phyloP scores from a whole-genome alignment of 495 filamentous ascomycete species.

The Trichoderma erinaceum region DNA sequence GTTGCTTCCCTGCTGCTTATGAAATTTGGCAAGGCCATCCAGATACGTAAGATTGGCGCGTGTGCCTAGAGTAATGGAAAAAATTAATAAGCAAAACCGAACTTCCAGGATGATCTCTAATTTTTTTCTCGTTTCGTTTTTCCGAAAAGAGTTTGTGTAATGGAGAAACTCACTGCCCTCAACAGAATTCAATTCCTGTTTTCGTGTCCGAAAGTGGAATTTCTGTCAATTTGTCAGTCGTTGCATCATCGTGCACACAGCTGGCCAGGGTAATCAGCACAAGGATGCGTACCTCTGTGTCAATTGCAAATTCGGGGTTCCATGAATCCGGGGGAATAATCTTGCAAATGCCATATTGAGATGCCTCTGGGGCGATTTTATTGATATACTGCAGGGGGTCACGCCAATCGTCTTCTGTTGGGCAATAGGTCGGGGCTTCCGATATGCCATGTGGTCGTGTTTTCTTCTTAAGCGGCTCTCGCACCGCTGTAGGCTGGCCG shows the following conservation, averaged over 20 bases:
- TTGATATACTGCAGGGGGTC: constrained; percentile 89
- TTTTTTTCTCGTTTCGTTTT: constrained; percentile 16
- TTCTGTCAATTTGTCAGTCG: constrained; percentile 46
- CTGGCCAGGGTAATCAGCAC: neutral
- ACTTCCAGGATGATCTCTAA: neutral
- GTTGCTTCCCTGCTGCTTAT: constrained; percentile 92
- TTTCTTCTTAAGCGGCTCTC: constrained; percentile 67
- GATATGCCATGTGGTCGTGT: constrained; percentile 74
- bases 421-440: constrained; percentile 87
- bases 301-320: constrained; percentile 92
- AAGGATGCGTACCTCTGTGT: constrained; percentile 74
- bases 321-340: constrained; percentile 89
- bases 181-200: constrained; percentile 95
- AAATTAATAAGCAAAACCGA: constrained; percentile 12
- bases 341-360: constrained; percentile 85
- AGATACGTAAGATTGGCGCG: constrained; percentile 94
- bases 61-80: constrained; percentile 55
- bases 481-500: constrained; percentile 66
- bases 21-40: constrained; percentile 91
- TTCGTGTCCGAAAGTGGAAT: constrained; percentile 94
- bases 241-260: constrained; percentile 16
- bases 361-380: constrained; percentile 79
- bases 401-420: constrained; percentile 88
- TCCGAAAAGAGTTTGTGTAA: constrained; percentile 27
- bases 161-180: constrained; percentile 77